Conservation (phyloP, 805 yeast species). For the Saccharomycopsis oosterbeekiorum region DNA sequence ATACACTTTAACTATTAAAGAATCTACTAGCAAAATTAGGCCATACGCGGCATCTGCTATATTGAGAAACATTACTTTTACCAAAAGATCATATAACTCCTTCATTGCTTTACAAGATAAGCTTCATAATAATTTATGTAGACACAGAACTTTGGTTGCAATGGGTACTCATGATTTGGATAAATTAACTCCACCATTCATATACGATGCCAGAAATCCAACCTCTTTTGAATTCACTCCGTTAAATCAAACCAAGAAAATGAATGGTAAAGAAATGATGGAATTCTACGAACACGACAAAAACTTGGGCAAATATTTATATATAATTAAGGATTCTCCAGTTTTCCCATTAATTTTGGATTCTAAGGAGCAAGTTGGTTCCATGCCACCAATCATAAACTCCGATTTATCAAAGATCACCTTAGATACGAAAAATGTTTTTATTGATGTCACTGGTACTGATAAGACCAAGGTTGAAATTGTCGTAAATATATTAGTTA, state of each 20-base stretch:
- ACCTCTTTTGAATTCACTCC: slow-evolving; percentile 67
- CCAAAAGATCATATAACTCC: slow-evolving; percentile 80
- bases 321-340: slow-evolving; percentile 78
- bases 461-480: slow-evolving; percentile 91
- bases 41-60: slow-evolving; percentile 96
- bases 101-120: slow-evolving; percentile 95
- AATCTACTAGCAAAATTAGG: slow-evolving; percentile 64
- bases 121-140: slow-evolving; percentile 87
- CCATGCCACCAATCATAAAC: slow-evolving; percentile 96
- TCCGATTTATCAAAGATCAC: slow-evolving; percentile 84
- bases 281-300: slow-evolving; percentile 87
- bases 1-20: slow-evolving; percentile 58
- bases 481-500: slow-evolving; percentile 84
- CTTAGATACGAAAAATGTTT: slow-evolving; percentile 74
- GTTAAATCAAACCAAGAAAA: slow-evolving; percentile 55
- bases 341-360: slow-evolving; percentile 88
- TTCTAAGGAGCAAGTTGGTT: slow-evolving; percentile 63
- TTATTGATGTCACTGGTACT: slow-evolving; percentile 90
- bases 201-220: slow-evolving; percentile 79
- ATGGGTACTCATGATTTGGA: slow-evolving; percentile 97
- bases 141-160: slow-evolving; percentile 95
- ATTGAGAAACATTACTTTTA: slow-evolving; percentile 72
- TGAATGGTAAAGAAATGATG: slow-evolving; percentile 72
- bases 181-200: slow-evolving; percentile 69
- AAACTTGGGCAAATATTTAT: slow-evolving; percentile 81